Evolutionary conservation across 2,329 filamentous ascomycete species (phyloP).

Genomic region (Ceratocystis diversiconidia): DNA sequence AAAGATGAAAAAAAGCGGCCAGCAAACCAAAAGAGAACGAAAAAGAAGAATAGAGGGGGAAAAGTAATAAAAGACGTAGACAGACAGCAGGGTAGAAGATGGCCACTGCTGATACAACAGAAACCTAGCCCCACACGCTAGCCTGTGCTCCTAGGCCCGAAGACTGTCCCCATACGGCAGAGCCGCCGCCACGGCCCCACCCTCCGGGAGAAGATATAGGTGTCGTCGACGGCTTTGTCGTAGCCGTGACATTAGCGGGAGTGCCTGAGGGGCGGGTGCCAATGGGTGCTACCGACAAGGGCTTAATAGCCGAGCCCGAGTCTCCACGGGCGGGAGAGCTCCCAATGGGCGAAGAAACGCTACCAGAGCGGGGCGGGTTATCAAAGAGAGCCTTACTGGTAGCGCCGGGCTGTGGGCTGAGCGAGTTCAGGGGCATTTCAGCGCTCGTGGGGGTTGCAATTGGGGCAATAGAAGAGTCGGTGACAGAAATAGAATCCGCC

Average conservation of each 20-base stretch:
- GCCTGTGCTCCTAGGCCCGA: constrained; percentile 73
- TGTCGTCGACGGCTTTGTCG: constrained; percentile 68
- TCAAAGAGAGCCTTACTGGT: constrained; percentile 49
- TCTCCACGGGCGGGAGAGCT: constrained; percentile 63
- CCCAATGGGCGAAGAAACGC: constrained; percentile 53
- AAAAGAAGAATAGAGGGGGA: constrained; percentile 11
- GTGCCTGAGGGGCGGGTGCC: constrained; percentile 67
- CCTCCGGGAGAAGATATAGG: constrained; percentile 77
- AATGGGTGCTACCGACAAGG: constrained; percentile 69
- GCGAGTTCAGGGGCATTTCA: constrained; percentile 31
- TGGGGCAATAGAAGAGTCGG: constrained; percentile 26
- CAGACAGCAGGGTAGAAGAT: neutral
- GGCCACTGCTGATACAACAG: neutral
- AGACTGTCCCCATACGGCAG: constrained; percentile 70
- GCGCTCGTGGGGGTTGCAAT: constrained; percentile 9
- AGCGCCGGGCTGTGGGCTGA: constrained; percentile 62
- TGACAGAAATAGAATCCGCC: constrained; percentile 30
- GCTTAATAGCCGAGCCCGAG: constrained; percentile 39
- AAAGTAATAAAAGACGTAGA: constrained; percentile 6
- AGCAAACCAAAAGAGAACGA: neutral
- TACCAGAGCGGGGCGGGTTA: constrained; percentile 54
- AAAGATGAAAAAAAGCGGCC: constrained; percentile 2
- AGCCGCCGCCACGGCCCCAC: constrained; percentile 58
- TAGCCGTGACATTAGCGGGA: constrained; percentile 34
- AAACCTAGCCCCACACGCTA: constrained; percentile 73